Evolutionary conservation across 148 eudicot species (phyloP), one percentile per base, ranked within the genome.

Genomic region (Rhododendron molle): DNA sequence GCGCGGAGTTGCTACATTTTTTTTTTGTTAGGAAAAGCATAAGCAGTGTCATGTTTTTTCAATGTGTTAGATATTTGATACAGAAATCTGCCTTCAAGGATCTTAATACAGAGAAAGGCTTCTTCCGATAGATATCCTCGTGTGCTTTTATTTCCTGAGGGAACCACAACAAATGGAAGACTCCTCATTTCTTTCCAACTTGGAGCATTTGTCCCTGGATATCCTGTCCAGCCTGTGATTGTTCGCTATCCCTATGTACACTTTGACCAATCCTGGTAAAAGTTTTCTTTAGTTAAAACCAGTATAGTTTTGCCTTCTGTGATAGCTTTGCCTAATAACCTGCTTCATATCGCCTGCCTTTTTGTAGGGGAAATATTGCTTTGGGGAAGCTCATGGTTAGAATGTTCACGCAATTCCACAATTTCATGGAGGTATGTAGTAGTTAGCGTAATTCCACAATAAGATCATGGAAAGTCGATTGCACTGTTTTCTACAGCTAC

Each of bases 71-170:
- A 91, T 90, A 94, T 92, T 92, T 96, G 98, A 96, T 96, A 96
- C 94, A 95, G 95, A 95, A 89, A 85, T 96, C 90, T 96, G 89
- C 93, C 95, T 94, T 94, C 89, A 90, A 96, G 99, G 99, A 89
- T 93, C 85, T 96, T 85, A 92, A 91, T 91, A 90, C 99, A 96
- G 99, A 96, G 98, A 92, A 96, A 96, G 91, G 99, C 98, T 73
- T 94, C 98, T 77, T 91, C 89, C 93, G 79, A 89, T 86, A 91
- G 87, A 87, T 96, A 89, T 90, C 97, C 99, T 87, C 94, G 95
- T 62, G 89, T 96, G 91, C 94, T 96, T 65, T 88, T 96, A 87
- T 96, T 96, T 94, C 99, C 98, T 23, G 99, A 95, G 90, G 99
- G 99, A 88, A 96, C 98, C 50, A 96, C 98, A 62, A 95, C 93